phyloP scores from a whole-genome alignment of 371 early-diverging fungal species.

The Rhizopus arrhizus region DNA sequence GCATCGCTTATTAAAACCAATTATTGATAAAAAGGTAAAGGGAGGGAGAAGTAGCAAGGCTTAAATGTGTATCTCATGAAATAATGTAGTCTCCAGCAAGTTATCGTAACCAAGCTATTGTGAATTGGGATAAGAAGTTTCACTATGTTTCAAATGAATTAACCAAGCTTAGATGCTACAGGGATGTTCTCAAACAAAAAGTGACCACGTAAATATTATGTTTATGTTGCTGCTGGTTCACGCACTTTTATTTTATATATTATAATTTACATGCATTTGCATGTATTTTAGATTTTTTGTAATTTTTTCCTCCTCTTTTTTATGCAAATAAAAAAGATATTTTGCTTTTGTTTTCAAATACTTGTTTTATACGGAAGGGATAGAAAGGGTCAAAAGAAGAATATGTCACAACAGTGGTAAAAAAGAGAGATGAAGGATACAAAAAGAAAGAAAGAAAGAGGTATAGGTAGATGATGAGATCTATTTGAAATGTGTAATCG shows the following conservation, averaged over 20 bases:
- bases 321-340: no score
- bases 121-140: slow-evolving; percentile 25
- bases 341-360: no score
- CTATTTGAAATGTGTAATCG: slow-evolving; percentile 35
- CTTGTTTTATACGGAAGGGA: no score
- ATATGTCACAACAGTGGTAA: no score
- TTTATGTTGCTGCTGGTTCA: neutral
- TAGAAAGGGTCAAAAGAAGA: no score
- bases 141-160: slow-evolving; percentile 22
- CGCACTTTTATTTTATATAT: neutral
- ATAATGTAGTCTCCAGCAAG: neutral
- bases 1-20: slow-evolving; percentile 21
- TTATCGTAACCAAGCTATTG: slow-evolving; percentile 12
- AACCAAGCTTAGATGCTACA: slow-evolving; percentile 17
- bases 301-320: no score
- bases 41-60: neutral
- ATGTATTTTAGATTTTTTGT: no score
- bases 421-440: neutral
- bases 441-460: neutral
- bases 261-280: no score
- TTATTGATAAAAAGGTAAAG: slow-evolving; percentile 21
- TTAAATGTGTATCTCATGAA: neutral
- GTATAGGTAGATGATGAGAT: slow-evolving; percentile 12
- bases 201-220: neutral
- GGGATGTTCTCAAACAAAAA: slow-evolving; percentile 11